Evolutionary conservation across 192 early-diverging fungal genomes (phyloP), one percentile per base, ranked within the genome.

Genomic region (Dispira simplex): DNA sequence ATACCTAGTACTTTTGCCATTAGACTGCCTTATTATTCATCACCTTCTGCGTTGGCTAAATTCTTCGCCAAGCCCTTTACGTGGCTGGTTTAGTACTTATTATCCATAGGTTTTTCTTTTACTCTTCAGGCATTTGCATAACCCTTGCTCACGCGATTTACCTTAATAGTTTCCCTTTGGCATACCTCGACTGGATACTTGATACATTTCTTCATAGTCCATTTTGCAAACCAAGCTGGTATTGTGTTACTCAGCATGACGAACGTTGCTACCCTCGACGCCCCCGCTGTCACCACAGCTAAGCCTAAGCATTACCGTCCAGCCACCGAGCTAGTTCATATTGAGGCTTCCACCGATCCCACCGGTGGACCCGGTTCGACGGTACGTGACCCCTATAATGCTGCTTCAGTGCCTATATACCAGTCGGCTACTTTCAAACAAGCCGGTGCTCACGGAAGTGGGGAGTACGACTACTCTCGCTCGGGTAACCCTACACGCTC

Each of bases 401-500:
- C 93, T 11, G 80, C 88, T 23, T 91, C 89, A 9, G 84, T 92
- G 51, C 95, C 95, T n/a, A 92, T 98, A 66, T 98, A 98, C 79
- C 93, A 96, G 66, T 89, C 93, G 0, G 95, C 95, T 13, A 98
- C 95, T 0, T 98, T 98, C 76, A 96, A 93, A 76, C 92, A 95
- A 71, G 70, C 68, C n/a, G 71, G 76, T 21, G 90, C 87, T 8
- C 79, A 79, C 20, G 90, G 87, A 46, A 84, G 82, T 66, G 93
- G 91, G 14, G 90, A 93, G 58, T 98, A 90, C 69, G 95, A 98
- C 77, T 98, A 98, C 72, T 85, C 90, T 47, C 81, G 95, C 52
- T 88, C 85, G n/a, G 93, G 95, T 14, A 98, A 98, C 74, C 95
- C 95, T 8, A 98, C 95, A n/a, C 77, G 95, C 14, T 86, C 91